phyloP scores from a whole-genome alignment of 2,329 filamentous ascomycete species.

The Fusarium protoensiforme region DNA sequence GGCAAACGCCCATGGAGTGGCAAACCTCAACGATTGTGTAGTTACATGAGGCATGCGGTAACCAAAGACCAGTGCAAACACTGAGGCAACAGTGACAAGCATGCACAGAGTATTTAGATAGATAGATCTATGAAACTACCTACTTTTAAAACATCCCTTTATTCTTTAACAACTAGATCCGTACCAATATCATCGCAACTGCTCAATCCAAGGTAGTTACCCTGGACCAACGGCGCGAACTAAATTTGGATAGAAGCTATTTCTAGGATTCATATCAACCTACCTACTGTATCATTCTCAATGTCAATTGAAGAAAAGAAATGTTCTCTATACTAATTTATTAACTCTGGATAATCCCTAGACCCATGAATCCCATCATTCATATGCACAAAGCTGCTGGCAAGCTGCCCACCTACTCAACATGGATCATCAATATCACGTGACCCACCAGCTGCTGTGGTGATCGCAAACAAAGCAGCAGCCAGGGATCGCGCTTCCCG shows the following conservation, averaged over 20 bases:
- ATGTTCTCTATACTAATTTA: accelerated
- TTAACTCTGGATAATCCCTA: not conserved
- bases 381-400: not conserved
- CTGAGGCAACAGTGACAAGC: not conserved
- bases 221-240: not conserved
- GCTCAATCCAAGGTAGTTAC: not conserved
- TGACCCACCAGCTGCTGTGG: constrained; percentile 36
- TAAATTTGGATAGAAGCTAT: not conserved
- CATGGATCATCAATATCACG: constrained; percentile 14
- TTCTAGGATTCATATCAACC: not conserved
- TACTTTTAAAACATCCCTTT: not conserved
- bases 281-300: not conserved
- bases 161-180: not conserved
- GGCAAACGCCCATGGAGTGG: not conserved
- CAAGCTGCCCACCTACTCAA: not conserved
- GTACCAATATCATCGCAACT: not conserved
- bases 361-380: not conserved
- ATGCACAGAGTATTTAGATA: not conserved
- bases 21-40: not conserved
- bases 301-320: not conserved
- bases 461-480: constrained; percentile 29
- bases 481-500: constrained; percentile 21
- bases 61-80: not conserved
- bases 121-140: not conserved
- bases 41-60: not conserved